phyloP scores from a whole-genome alignment of 768 basidiomycete genomes.

The Pholiota molesta region DNA sequence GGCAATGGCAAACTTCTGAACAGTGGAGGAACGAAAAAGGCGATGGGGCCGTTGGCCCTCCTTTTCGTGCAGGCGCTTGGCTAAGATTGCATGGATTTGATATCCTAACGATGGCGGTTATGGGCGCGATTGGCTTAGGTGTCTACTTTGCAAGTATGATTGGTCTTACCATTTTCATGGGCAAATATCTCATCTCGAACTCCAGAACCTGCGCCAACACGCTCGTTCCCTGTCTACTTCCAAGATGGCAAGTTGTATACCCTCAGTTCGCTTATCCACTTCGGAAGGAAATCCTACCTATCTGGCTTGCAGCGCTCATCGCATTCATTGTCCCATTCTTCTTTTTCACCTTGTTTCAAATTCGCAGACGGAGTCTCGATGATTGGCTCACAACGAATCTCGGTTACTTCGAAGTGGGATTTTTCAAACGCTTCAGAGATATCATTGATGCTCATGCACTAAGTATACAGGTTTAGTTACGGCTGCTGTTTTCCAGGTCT shows the following conservation, averaged over 20 bases:
- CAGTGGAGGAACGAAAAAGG: slow-evolving; percentile 13
- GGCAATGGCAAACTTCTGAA: slow-evolving; percentile 14
- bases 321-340: slow-evolving; percentile 58
- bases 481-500: slow-evolving; percentile 43
- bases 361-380: slow-evolving; percentile 46
- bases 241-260: slow-evolving; percentile 49
- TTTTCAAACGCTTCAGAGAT: neutral
- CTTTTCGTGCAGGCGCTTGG: slow-evolving; percentile 42
- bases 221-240: slow-evolving; percentile 48
- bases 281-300: slow-evolving; percentile 55
- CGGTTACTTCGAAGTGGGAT: slow-evolving; percentile 54
- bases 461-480: slow-evolving; percentile 29
- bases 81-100: slow-evolving; percentile 52
- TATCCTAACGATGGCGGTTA: slow-evolving; percentile 57
- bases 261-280: slow-evolving; percentile 56
- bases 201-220: slow-evolving; percentile 43
- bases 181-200: slow-evolving; percentile 2
- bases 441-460: neutral
- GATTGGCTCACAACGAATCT: slow-evolving; percentile 53
- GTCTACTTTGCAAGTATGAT: slow-evolving; percentile 52
- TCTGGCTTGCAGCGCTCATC: slow-evolving; percentile 54
- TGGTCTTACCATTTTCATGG: neutral
- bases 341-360: slow-evolving; percentile 58
- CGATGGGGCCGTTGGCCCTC: slow-evolving; percentile 17
- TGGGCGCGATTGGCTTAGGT: slow-evolving; percentile 57